phyloP scores from a whole-genome alignment of 139 green algal genomes.

The Desmodesmus armatus region DNA sequence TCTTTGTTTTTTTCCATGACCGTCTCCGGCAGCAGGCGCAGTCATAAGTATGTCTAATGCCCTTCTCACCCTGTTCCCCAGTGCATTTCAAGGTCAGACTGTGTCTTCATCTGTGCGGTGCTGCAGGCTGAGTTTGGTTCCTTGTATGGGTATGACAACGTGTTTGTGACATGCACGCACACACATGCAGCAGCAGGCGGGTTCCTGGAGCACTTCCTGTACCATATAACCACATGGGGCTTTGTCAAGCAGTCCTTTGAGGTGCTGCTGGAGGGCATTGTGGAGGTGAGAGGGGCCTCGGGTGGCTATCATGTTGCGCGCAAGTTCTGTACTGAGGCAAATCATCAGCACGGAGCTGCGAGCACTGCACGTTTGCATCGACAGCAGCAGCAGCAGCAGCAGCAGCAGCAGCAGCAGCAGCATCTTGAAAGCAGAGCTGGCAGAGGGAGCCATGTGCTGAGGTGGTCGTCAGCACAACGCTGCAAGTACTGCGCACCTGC shows the following conservation, averaged over 20 bases:
- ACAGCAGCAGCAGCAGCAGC: constrained; percentile 17
- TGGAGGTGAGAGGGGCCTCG: constrained; percentile 57
- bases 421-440: too few relatives aligned
- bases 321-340: not conserved
- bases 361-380: not conserved
- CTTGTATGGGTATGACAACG: constrained; percentile 80
- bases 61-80: not conserved
- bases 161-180: constrained; percentile 86
- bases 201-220: constrained; percentile 84
- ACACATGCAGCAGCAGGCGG: constrained; percentile 83
- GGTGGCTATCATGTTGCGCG: too few relatives aligned
- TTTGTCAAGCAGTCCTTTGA: constrained; percentile 85
- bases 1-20: too few relatives aligned
- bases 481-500: too few relatives aligned
- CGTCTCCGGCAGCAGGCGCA: not conserved
- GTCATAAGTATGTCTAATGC: not conserved
- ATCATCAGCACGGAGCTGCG: not conserved
- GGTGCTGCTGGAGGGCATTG: constrained; percentile 80
- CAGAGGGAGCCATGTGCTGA: too few relatives aligned
- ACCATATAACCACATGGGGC: constrained; percentile 81
- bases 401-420: constrained; percentile 24
- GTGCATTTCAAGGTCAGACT: not conserved
- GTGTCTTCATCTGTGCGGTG: not conserved
- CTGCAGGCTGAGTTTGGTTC: constrained; percentile 66
- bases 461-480: too few relatives aligned